A percentile compares a stretch with the other conserved stretches of the same genome.
These are phyloP conservation scores for Phytophthora pistaciae DNA, from an alignment of 352 stramenopile species.

Conservation along the genomic window DNA sequence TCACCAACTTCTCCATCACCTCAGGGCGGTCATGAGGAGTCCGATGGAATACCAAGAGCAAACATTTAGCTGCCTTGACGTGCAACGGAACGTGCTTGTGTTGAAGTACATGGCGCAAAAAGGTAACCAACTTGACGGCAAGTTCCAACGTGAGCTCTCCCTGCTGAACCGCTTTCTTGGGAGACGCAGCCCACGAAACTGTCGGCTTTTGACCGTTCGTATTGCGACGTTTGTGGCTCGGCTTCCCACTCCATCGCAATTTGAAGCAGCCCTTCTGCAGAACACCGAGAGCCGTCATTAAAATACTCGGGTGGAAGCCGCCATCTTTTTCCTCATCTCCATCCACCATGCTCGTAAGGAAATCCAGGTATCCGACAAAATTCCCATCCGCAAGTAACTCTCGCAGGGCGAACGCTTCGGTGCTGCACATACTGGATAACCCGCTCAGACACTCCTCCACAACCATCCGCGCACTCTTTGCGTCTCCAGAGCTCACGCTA, in stretches of 20 bases:
- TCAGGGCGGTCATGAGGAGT: conserved; percentile 40
- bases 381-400: conserved; percentile 50
- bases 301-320: conserved; percentile 68
- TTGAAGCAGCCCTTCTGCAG: conserved; percentile 81
- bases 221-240: conserved; percentile 11
- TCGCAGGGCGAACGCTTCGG: conserved; percentile 61
- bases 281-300: conserved; percentile 69
- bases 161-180: conserved; percentile 26
- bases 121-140: conserved; percentile 49
- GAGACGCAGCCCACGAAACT: conserved; percentile 5
- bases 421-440: conserved; percentile 70
- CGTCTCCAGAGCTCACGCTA: conserved; percentile 3
- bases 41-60: conserved; percentile 69
- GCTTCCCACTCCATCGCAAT: conserved; percentile 60
- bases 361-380: conserved; percentile 66
- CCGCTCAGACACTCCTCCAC: conserved; percentile 86
- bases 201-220: conserved; percentile 9
- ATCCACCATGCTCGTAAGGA: conserved; percentile 52
- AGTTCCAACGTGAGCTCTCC: conserved; percentile 50
- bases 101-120: conserved; percentile 57
- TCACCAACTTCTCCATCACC: conserved; percentile 54
- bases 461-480: conserved; percentile 64
- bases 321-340: conserved; percentile 36
- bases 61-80: conserved; percentile 75
- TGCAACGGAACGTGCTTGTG: conserved; percentile 71